Base-by-base conservation (phyloP, 2,329 filamentous ascomycete genomes). In the Thyridium curvatum region DNA sequence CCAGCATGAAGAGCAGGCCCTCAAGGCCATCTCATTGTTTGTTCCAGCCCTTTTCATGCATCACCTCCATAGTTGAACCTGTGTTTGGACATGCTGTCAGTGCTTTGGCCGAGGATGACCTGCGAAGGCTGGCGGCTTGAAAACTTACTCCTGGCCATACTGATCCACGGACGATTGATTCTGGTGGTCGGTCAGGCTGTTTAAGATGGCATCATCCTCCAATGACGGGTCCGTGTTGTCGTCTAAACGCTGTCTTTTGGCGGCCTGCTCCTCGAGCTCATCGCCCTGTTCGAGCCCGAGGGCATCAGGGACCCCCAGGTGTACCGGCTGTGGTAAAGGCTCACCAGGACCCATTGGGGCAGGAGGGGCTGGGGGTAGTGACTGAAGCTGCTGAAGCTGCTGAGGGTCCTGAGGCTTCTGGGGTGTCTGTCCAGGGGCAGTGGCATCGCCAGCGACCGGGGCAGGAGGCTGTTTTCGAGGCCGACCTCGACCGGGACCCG, bases 401-500 rank as follows among this genome's bases (percentile, higher is more conserved):
- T 37, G 41, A 34, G 44, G 42, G 9, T 45, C 40, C 31, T 44
- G 41, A 17, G 38, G 41, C 12, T 39, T 39, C 12, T 45, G 37
- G 3, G 34, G 38, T 12, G 34, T 42, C n/a, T 38, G 40, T 18
- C 39, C 37, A 30, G 39, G 5, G 37, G 18, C 18, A 38, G 41
- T 30, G 41, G 41, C 29, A 17, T 32, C 31, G 15, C 32, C 38
- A 17, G 15, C 37, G 35, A 15, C 43, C 16, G 44, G 46, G 30
- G 39, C 47, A 30, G 50, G 46, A n/a, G 58, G 56, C 31, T 60
- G 56, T 51, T 77, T 79, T 38, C 67, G 62, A 0, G 72, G 71
- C 7, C 75, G 64, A 2, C 74, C 72, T 33, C 75, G 67, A 12
- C 75, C 74, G 4, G 75, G 75, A 0, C 76, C 76, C 4, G 76